A percentile compares a stretch with the other conserved stretches of the same genome.
These are phyloP conservation scores for Phytomonas sp. DNA, from an alignment of 208 protist species.

Conservation along the genomic window DNA sequence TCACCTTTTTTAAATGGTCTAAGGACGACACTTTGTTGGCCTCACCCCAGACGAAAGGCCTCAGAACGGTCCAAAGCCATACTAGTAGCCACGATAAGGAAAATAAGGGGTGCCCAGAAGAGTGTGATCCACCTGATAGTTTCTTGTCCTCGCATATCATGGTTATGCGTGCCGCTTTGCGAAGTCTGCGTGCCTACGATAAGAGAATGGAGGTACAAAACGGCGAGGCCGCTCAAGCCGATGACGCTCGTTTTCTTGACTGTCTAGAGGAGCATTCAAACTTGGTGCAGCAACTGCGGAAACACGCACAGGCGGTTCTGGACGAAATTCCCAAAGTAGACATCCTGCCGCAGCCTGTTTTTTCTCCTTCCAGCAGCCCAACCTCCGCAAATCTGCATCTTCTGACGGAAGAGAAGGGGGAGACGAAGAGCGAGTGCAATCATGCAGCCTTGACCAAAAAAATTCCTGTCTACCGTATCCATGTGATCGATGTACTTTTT, in stretches of 20 bases:
- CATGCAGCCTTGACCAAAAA: background rate
- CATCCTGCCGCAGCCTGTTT: background rate
- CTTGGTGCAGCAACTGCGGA: background rate
- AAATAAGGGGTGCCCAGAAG: background rate
- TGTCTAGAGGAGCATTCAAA: background rate
- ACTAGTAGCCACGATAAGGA: background rate
- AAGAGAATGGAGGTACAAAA: background rate
- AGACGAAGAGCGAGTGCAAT: background rate
- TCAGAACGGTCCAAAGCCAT: background rate
- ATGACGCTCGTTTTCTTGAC: background rate
- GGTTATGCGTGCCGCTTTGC: background rate
- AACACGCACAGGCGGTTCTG: background rate
- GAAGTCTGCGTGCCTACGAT: background rate
- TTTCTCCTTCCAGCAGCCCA: background rate
- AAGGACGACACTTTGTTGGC: slow-evolving; percentile 16
- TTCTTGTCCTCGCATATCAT: background rate
- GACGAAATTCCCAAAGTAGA: background rate
- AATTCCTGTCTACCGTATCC: slow-evolving; percentile 5
- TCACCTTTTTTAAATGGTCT: slow-evolving; percentile 30
- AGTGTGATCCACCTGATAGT: background rate
- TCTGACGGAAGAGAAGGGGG: background rate
- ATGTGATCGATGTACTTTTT: slow-evolving; percentile 21
- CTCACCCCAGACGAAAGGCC: background rate
- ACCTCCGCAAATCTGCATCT: background rate
- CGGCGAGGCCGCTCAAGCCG: background rate